phyloP scores from a whole-genome alignment of 225 moss, liverwort and hornwort genomes.

The Rhytidiadelphus loreus region DNA sequence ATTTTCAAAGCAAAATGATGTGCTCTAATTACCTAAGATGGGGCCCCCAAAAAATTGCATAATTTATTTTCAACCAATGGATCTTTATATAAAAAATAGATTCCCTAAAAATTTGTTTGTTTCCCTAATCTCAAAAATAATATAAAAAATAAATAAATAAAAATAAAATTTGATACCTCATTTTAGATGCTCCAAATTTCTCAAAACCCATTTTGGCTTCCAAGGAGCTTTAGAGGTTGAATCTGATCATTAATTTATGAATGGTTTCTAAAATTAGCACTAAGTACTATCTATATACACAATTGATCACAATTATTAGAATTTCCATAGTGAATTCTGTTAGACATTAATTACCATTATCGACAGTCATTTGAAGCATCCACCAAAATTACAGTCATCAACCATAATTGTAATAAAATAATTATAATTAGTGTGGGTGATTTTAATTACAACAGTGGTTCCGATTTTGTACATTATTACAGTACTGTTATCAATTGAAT shows the following conservation, averaged over 20 bases:
- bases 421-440: background rate
- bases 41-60: background rate
- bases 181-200: background rate
- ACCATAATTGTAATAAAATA: background rate
- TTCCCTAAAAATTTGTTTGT: background rate
- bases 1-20: background rate
- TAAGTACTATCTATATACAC: background rate
- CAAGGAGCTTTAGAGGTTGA: background rate
- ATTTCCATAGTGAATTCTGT: background rate
- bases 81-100: background rate
- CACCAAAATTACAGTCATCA: background rate
- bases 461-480: background rate
- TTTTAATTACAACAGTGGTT: background rate
- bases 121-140: background rate
- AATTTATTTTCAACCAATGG: background rate
- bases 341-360: background rate
- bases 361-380: background rate
- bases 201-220: background rate
- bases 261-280: background rate
- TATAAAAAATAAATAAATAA: background rate
- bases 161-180: background rate
- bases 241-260: background rate
- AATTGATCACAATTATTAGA: background rate
- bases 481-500: background rate
- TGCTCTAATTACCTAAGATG: fast-evolving